Percentiles rank a stretch among this genome's conserved stretches.
Evolutionary conservation across 2,329 filamentous ascomycete species (phyloP).

Genomic region (Leptographium galeiforme): DNA sequence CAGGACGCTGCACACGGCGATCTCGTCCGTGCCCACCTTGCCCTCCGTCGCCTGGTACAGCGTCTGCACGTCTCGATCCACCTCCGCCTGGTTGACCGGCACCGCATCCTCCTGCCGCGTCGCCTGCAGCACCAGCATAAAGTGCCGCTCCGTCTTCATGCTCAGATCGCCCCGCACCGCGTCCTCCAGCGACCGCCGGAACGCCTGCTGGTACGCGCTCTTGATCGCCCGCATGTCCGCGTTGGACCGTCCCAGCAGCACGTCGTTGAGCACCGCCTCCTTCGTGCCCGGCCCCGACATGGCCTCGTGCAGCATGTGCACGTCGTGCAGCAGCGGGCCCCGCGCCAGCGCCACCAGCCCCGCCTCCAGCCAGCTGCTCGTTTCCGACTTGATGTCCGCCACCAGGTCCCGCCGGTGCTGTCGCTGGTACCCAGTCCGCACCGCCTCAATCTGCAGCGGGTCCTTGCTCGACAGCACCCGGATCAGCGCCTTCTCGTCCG

Average conservation of each 20-base stretch:
- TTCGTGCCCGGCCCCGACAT: conserved; percentile 77
- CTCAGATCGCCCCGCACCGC: conserved; percentile 70
- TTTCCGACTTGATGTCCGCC: conserved; percentile 66
- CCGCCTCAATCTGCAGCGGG: conserved; percentile 58
- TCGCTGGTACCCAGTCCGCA: conserved; percentile 54
- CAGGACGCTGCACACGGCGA: conserved; percentile 67
- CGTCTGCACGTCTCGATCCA: conserved; percentile 63
- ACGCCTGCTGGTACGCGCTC: conserved; percentile 55
- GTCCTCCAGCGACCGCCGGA: conserved; percentile 51
- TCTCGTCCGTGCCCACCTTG: conserved; percentile 57
- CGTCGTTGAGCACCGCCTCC: conserved; percentile 72
- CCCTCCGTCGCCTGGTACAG: conserved; percentile 68
- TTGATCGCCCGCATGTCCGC: conserved; percentile 85
- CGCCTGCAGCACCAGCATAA: conserved; percentile 66
- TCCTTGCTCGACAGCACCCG: conserved; percentile 57
- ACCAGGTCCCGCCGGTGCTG: conserved; percentile 55
- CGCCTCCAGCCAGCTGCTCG: conserved; percentile 59
- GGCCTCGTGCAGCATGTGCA: conserved; percentile 54
- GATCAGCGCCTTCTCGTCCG: conserved; percentile 69
- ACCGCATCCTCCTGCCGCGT: conserved; percentile 64
- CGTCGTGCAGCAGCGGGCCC: conserved; percentile 69
- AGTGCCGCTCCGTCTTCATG: conserved; percentile 75
- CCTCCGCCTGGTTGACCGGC: conserved; percentile 57
- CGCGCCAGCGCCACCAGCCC: conserved; percentile 61
- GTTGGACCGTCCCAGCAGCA: conserved; percentile 71